Evolutionary conservation across 1,284 basidiomycete species (phyloP).

Genomic region (Pseudozyma tsukubaensis): DNA sequence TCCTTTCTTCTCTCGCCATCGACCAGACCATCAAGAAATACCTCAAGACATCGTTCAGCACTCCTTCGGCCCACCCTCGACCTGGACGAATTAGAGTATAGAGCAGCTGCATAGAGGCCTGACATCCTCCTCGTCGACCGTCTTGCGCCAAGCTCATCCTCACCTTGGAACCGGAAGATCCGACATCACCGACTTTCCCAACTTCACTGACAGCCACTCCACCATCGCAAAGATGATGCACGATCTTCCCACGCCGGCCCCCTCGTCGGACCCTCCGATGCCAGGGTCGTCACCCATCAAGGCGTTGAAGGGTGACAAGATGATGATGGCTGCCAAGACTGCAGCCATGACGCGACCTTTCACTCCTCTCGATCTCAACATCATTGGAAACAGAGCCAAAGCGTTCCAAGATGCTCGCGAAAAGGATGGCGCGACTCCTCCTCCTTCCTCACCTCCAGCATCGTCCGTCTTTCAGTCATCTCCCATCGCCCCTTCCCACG

Average conservation of each 20-base stretch:
- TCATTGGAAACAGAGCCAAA: conserved; percentile 25
- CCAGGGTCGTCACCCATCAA: conserved; percentile 44
- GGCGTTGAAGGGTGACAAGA: conserved; percentile 17
- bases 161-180: neutral
- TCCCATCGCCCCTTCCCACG: conserved; percentile 17
- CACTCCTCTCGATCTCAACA: conserved; percentile 40
- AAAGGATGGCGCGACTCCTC: conserved; percentile 39
- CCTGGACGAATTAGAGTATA: neutral
- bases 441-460: conserved; percentile 45
- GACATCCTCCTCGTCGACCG: too few species aligned
- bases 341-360: conserved; percentile 32
- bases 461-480: conserved; percentile 35
- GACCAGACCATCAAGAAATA: conserved; percentile 12
- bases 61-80: neutral
- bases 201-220: neutral
- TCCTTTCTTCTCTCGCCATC: conserved; percentile 10
- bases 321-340: conserved; percentile 12
- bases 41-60: conserved; percentile 15
- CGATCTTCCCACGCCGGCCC: conserved; percentile 50
- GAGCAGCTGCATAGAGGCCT: too few species aligned
- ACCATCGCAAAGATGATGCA: conserved; percentile 37
- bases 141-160: too few species aligned
- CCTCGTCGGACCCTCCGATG: conserved; percentile 51
- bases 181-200: neutral
- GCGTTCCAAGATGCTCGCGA: conserved; percentile 31